Evolutionary conservation across 2,329 filamentous ascomycete genomes (phyloP), one percentile per base, ranked within the genome.

Genomic region (Xylaria sp.): DNA sequence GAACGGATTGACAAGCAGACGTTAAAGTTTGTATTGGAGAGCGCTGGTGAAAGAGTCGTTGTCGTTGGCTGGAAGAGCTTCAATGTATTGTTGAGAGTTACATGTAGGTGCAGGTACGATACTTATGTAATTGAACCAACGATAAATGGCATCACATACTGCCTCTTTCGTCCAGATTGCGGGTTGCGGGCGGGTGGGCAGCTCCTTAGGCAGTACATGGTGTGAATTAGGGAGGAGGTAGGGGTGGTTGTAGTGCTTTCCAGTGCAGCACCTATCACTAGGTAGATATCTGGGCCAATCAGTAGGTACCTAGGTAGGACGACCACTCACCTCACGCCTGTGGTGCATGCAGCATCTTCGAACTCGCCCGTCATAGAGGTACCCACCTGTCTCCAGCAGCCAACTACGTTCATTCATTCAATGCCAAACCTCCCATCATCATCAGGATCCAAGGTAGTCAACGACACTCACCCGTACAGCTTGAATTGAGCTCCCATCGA

Each of bases 401-500:
- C 53, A 67, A 68, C 61, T 65, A 63, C 66, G 53, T 61, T 60
- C 45, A 56, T 61, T 60, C 45, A 50, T 50, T 51, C 36, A 66
- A 63, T 67, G 61, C 53, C 57, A 63, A 61, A 53, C 63, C 47
- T 63, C 61, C 3, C 49, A 51, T 33, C 25, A 33, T 20, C 20
- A 11, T 45, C 3, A 22, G n/a, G n/a, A 25, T 11, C 15, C 39
- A 53, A 51, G 36, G 50, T 25, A 50, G 11, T 54, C 53, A 63
- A 71, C 67, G 33, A 66, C 55, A 45, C 22, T 59, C 25, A 39
- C 55, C 59, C 69, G 70, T 73, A 59, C 55, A 67, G 65, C 67
- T 63, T 51, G 68, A 69, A 71, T 74, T 71, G 69, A 69, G 47
- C 64, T 38, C 64, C 47, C 61, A 60, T 61, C 63, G 49, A 60